A percentile compares a stretch with the other conserved stretches of the same genome.
phyloP scores from a whole-genome alignment of 345 rosid species.

The Gossypium sturtianum region DNA sequence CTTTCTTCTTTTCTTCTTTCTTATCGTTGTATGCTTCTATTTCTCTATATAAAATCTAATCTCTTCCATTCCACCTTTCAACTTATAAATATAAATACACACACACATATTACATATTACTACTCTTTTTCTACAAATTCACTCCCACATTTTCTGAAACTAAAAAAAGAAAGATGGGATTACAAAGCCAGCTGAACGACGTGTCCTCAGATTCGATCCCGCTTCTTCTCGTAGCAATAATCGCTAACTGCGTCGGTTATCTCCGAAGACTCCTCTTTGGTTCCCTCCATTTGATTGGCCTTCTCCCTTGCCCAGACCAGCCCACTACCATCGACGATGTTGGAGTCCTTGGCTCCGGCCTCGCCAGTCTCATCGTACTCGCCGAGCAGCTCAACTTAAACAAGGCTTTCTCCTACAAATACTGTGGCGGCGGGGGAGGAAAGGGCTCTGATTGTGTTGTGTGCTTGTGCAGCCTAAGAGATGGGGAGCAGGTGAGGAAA shows the following conservation, averaged over 20 bases:
- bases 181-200: slow-evolving; percentile 65
- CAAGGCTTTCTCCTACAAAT: slow-evolving; percentile 38
- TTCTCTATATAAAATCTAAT: not conserved
- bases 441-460: slow-evolving; percentile 49
- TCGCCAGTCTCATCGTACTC: slow-evolving; percentile 44
- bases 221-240: slow-evolving; percentile 45
- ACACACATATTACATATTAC: too few species aligned
- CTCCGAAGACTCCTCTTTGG: slow-evolving; percentile 43
- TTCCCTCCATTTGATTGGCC: slow-evolving; percentile 23
- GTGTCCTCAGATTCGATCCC: slow-evolving; percentile 80
- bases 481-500: slow-evolving; percentile 75
- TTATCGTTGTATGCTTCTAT: not conserved
- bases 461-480: slow-evolving; percentile 49
- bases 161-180: slow-evolving; percentile 42
- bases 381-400: slow-evolving; percentile 63
- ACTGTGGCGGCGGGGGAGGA: slow-evolving; percentile 16
- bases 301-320: slow-evolving; percentile 17
- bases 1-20: not conserved
- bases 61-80: not conserved
- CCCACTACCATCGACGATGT: slow-evolving; percentile 11
- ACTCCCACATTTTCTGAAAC: not conserved
- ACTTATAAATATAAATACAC: too few species aligned
- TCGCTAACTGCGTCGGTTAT: slow-evolving; percentile 46
- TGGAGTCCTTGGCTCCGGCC: slow-evolving; percentile 40
- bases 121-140: not conserved